Conservation (phyloP, 495 filamentous ascomycete genomes). For the Darksidea phi region DNA sequence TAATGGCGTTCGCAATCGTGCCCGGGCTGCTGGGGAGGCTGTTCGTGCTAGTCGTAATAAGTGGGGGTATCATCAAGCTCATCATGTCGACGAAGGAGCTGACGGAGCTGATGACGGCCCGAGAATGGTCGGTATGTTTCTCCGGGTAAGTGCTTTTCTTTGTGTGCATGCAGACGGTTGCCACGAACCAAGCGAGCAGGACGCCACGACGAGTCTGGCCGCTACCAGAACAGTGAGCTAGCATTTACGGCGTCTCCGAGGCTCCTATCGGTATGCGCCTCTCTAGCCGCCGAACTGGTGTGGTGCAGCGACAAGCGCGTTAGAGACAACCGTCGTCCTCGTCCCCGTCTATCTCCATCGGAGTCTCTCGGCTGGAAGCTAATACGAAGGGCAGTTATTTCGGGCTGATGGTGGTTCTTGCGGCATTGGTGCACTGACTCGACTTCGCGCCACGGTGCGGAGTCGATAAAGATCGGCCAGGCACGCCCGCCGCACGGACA, state of each 20-base stretch:
- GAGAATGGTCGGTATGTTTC: slow-evolving; percentile 30
- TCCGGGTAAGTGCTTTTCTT: slow-evolving; percentile 32
- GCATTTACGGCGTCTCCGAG: slow-evolving; percentile 13
- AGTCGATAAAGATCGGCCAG: slow-evolving; percentile 3
- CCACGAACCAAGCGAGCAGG: not conserved
- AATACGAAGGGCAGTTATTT: slow-evolving; percentile 38
- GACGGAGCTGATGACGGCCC: slow-evolving; percentile 24
- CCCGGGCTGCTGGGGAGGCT: slow-evolving; percentile 33
- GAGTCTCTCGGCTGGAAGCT: slow-evolving; percentile 18
- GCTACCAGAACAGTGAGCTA: slow-evolving; percentile 1
- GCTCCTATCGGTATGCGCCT: not conserved
- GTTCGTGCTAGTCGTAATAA: slow-evolving; percentile 33
- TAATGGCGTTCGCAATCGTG: slow-evolving; percentile 31
- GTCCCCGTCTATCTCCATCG: too few relatives aligned
- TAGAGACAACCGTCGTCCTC: not conserved
- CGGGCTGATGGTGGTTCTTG: slow-evolving; percentile 34
- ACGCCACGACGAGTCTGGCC: not conserved
- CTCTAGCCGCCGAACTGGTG: not conserved
- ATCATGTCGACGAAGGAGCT: slow-evolving; percentile 28
- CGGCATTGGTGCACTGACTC: slow-evolving; percentile 25
- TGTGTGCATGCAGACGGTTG: slow-evolving; percentile 3
- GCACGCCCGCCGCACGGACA: not conserved
- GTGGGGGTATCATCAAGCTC: slow-evolving; percentile 14
- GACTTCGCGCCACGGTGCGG: not conserved
- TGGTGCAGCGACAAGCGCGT: not conserved